phyloP scores from a whole-genome alignment of 2,329 filamentous ascomycete genomes.

The Epichloe bromicola region DNA sequence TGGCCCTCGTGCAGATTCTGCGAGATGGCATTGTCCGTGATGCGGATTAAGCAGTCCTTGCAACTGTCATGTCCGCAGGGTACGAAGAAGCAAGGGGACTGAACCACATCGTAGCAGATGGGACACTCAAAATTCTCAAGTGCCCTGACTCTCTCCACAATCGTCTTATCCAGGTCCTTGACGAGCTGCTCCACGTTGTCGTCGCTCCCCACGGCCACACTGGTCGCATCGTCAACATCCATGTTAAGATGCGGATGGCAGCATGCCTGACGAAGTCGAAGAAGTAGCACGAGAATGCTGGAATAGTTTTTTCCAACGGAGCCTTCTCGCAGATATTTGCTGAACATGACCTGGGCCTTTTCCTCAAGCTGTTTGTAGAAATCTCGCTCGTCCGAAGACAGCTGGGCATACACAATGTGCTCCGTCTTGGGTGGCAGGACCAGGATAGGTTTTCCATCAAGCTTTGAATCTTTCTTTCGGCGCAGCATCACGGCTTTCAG shows the following conservation, averaged over 20 bases:
- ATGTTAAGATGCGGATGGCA: slow-evolving; percentile 21
- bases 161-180: slow-evolving; percentile 41
- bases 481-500: slow-evolving; percentile 72
- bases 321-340: slow-evolving; percentile 57
- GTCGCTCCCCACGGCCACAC: slow-evolving; percentile 20
- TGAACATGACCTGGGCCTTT: slow-evolving; percentile 57
- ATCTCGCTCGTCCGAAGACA: slow-evolving; percentile 59
- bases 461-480: slow-evolving; percentile 64
- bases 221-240: slow-evolving; percentile 20
- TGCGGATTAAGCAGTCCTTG: slow-evolving; percentile 58
- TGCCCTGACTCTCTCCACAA: slow-evolving; percentile 52
- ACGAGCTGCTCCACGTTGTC: slow-evolving; percentile 49
- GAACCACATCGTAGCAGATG: slow-evolving; percentile 64
- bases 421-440: slow-evolving; percentile 64
- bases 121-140: slow-evolving; percentile 61
- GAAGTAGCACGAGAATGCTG: slow-evolving; percentile 65
- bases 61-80: slow-evolving; percentile 78
- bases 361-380: slow-evolving; percentile 66
- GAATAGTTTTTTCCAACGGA: slow-evolving; percentile 60
- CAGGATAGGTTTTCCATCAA: slow-evolving; percentile 72
- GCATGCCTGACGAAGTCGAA: slow-evolving; percentile 67
- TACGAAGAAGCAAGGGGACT: slow-evolving; percentile 64
- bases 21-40: slow-evolving; percentile 47
- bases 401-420: slow-evolving; percentile 60
- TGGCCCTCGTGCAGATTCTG: slow-evolving; percentile 45